Evolutionary conservation across 1,284 basidiomycete species (phyloP), one percentile per base, ranked within the genome.

Genomic region (Puccinia hordei): DNA sequence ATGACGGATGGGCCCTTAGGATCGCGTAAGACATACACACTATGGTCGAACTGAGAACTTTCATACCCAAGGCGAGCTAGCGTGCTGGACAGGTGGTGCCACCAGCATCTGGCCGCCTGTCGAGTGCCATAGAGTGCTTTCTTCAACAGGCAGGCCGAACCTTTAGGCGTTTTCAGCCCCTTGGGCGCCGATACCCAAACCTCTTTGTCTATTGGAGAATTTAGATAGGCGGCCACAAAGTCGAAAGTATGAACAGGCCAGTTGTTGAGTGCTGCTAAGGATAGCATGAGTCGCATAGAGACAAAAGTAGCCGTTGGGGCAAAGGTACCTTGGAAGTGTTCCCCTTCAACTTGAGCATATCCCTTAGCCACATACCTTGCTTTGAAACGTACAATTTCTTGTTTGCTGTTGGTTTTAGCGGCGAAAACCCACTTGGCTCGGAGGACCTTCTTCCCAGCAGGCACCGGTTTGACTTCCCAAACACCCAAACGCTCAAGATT

Each of bases 41-140:
- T 53, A 9, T 30, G 2, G n/a, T 73, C 71, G 53, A 22, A 73
- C 24, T 73, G 22, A 73, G 24, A 27, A 13, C 46, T 30, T 22
- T 10, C 9, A 33, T 53, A 73, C 27, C 71, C 71, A 10, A 44
- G 17, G 4, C 27, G 2, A 15, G 4, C n/a, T 3, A 73, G 22
- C 4, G 24, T 73, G 2, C 15, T n/a, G 2, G 24, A 27, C 15
- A 73, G 13, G 35, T 53, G 24, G 12, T 59, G 30, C 72, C 72
- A 74, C 72, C 72, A 74, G 35, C 72, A 74, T 3, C 38, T 33
- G 5, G 51, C 72, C 30, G n/a, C 72, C 30, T 74, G 72, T 1
- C 41, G 27, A 17, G 72, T 74, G n/a, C 72, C 72, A 41, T 74
- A 74, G 13, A 74, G 55, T 3, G 72, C 72, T 27, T 74, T 74